These are phyloP conservation scores for Stephania cephalantha DNA, from an alignment of 164 flowering plant genomes.

Conservation along the genomic window DNA sequence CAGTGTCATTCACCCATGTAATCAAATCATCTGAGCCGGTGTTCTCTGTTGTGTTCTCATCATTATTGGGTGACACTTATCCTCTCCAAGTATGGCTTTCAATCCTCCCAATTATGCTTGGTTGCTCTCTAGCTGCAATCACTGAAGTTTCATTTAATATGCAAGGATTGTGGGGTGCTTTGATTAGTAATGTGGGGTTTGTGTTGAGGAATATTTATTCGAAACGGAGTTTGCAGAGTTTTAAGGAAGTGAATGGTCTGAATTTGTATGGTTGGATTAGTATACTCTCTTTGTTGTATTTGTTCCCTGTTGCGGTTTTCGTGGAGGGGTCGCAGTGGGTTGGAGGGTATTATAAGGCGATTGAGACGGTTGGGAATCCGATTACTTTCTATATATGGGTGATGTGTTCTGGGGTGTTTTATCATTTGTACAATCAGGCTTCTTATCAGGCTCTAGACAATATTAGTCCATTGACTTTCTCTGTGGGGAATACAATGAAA, in stretches of 20 bases:
- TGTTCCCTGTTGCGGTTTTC: constrained; percentile 69
- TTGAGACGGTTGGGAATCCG: constrained; percentile 42
- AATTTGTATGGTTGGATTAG: constrained; percentile 84
- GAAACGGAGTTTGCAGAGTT: constrained; percentile 60
- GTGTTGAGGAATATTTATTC: constrained; percentile 86
- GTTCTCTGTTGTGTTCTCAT: constrained; percentile 70
- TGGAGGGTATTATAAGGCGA: constrained; percentile 59
- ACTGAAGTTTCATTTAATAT: constrained; percentile 84
- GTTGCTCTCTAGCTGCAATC: constrained; percentile 77
- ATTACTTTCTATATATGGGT: constrained; percentile 77
- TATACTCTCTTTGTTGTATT: constrained; percentile 58
- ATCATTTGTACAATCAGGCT: constrained; percentile 83
- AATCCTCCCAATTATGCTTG: constrained; percentile 72
- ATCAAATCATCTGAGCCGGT: constrained; percentile 89
- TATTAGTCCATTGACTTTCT: constrained; percentile 83
- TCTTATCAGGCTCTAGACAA: constrained; percentile 87
- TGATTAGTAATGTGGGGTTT: constrained; percentile 86
- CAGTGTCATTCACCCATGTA: constrained; percentile 95
- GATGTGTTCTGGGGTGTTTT: constrained; percentile 67
- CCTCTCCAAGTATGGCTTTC: constrained; percentile 81
- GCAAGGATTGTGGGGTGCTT: constrained; percentile 77
- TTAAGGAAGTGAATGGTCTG: constrained; percentile 77
- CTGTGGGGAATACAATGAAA: constrained; percentile 94
- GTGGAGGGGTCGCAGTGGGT: constrained; percentile 91
- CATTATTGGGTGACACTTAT: constrained; percentile 65